Evolutionary conservation across 2,329 filamentous ascomycete genomes (phyloP).

Genomic region (Stachybotrys elegans): DNA sequence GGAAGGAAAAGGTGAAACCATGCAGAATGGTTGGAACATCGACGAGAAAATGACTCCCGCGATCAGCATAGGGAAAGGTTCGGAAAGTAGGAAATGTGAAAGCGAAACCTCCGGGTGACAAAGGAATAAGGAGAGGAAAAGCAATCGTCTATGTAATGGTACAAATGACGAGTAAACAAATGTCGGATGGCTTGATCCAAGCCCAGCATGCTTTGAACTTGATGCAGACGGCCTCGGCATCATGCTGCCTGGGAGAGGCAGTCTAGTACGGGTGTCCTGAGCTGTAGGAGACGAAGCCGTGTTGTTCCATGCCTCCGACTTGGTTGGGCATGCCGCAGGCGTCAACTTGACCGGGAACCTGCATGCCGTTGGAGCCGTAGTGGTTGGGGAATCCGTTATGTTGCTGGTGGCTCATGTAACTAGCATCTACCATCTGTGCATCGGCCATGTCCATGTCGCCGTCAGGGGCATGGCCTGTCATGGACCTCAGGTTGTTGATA

Average conservation of each 20-base stretch:
- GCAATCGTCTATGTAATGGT: too few species aligned
- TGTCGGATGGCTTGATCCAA: too few species aligned
- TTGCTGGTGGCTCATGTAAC: constrained; percentile 14
- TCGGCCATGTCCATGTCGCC: constrained; percentile 31
- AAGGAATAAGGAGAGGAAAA: too few species aligned
- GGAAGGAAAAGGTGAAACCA: too few species aligned
- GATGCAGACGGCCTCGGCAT: too few species aligned
- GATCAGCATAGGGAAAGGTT: too few species aligned
- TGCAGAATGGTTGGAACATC: too few species aligned
- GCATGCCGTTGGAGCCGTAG: constrained; percentile 16
- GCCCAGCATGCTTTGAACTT: too few species aligned
- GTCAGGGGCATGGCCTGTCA: constrained; percentile 23
- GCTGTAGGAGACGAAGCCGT: neutral
- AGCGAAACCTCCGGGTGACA: too few species aligned
- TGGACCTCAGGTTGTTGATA: constrained; percentile 26
- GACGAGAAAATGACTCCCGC: too few species aligned
- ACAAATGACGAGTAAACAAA: too few species aligned
- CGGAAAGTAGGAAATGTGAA: too few species aligned
- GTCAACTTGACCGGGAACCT: constrained; percentile 14
- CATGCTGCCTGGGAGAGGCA: neutral
- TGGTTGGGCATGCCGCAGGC: constrained; percentile 8
- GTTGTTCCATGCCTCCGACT: neutral
- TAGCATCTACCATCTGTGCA: constrained; percentile 23
- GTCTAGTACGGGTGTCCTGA: neutral
- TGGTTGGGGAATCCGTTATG: constrained; percentile 11